A percentile compares a stretch with the other conserved stretches of the same genome.
Conservation (phyloP, 73 alveolate genomes). For the Paramecium sexaurelia region DNA sequence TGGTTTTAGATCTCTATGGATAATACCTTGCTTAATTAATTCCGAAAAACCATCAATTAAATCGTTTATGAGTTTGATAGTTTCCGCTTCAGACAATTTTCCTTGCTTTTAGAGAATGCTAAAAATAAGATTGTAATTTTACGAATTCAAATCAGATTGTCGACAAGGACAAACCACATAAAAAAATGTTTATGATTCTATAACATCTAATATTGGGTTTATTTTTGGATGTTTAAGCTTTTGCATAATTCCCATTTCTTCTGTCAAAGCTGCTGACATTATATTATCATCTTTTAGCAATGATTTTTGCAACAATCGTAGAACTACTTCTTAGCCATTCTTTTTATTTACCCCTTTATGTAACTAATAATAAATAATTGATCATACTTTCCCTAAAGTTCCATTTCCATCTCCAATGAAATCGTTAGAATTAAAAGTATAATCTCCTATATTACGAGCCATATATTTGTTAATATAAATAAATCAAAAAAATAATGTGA, state of each 20-base stretch:
- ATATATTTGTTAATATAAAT: neutral
- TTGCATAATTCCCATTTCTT: slow-evolving; percentile 1
- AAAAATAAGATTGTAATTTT: neutral
- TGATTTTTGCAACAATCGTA: neutral
- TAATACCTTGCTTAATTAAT: neutral
- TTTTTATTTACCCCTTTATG: neutral
- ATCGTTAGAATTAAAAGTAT: neutral
- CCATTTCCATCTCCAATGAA: neutral
- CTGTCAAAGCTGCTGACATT: slow-evolving; percentile 13
- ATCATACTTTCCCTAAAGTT: neutral
- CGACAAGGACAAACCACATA: neutral
- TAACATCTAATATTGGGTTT: neutral
- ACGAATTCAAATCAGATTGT: neutral
- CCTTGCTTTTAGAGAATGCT: neutral
- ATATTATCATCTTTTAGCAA: neutral
- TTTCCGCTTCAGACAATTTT: neutral
- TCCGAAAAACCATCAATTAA: neutral
- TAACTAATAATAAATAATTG: neutral
- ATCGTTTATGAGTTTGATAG: neutral
- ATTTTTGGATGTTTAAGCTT: neutral
- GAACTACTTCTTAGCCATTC: neutral
- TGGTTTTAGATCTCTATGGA: slow-evolving; percentile 67
- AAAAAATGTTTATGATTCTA: neutral
- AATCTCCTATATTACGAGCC: neutral
- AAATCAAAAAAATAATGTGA: neutral